phyloP scores from a whole-genome alignment of 495 filamentous ascomycete species.

The Saxispiralis lemnorum region DNA sequence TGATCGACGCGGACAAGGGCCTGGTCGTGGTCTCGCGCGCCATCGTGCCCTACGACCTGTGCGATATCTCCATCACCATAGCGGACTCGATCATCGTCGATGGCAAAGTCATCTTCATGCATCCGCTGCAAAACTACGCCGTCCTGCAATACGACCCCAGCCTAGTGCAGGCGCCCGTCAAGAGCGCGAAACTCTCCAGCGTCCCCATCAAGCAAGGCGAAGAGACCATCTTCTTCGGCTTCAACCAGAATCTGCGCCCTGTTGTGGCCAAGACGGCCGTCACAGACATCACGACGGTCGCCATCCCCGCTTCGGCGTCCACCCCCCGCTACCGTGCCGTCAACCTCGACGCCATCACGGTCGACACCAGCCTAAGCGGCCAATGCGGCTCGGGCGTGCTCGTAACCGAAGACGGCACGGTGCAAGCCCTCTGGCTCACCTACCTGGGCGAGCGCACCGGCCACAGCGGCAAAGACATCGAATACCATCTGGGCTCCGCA shows the following conservation, averaged over 20 bases:
- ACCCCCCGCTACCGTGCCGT: constrained; percentile 90
- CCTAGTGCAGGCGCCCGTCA: constrained; percentile 79
- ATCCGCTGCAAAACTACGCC: constrained; percentile 94
- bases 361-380: constrained; percentile 75
- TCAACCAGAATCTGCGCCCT: constrained; percentile 86
- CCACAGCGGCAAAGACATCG: constrained; percentile 68
- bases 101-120: constrained; percentile 88
- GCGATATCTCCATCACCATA: constrained; percentile 86
- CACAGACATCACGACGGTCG: constrained; percentile 93
- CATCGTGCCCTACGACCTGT: constrained; percentile 87
- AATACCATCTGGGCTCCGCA: constrained; percentile 88
- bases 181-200: constrained; percentile 66
- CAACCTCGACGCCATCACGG: constrained; percentile 92
- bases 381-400: constrained; percentile 94
- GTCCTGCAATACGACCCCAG: constrained; percentile 88
- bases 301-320: constrained; percentile 78
- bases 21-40: constrained; percentile 85
- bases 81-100: constrained; percentile 89
- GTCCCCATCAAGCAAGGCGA: constrained; percentile 75
- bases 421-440: constrained; percentile 89
- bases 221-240: constrained; percentile 86
- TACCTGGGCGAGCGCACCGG: constrained; percentile 73
- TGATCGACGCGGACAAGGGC: constrained; percentile 89
- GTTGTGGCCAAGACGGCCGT: constrained; percentile 88
- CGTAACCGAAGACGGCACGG: constrained; percentile 71